These are phyloP conservation scores for Aegilops speltoides DNA, from an alignment of 176 grass and related monocot species.

Conservation along the genomic window DNA sequence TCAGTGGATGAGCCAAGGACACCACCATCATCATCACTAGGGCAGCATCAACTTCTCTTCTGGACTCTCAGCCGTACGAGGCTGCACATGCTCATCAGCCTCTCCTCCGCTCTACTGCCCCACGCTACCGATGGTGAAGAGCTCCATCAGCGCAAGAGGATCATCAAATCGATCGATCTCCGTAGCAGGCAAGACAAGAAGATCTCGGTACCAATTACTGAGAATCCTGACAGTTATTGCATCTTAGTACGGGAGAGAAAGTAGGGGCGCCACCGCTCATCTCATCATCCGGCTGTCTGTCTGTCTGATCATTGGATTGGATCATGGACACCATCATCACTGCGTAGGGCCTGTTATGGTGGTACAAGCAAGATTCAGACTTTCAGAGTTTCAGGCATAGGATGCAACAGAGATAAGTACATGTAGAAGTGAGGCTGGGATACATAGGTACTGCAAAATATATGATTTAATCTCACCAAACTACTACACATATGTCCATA, in stretches of 20 bases:
- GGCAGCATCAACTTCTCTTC: background rate
- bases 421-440: background rate
- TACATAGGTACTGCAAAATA: background rate
- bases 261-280: no score
- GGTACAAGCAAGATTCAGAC: background rate
- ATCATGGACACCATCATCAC: background rate
- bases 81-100: background rate
- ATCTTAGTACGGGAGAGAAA: background rate
- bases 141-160: background rate
- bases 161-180: background rate
- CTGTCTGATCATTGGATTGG: background rate
- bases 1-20: background rate
- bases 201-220: background rate
- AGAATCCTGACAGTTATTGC: background rate
- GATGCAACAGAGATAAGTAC: background rate
- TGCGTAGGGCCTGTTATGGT: background rate
- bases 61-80: background rate
- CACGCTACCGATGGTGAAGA: background rate
- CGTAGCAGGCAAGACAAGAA: slow-evolving; percentile 3
- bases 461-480: background rate
- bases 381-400: background rate
- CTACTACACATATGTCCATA: background rate
- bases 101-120: no score
- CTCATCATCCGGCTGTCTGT: background rate
- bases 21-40: background rate